These are phyloP conservation scores for Ganoderma lingzhi DNA, from an alignment of 1,284 basidiomycete genomes.

Conservation along the genomic window DNA sequence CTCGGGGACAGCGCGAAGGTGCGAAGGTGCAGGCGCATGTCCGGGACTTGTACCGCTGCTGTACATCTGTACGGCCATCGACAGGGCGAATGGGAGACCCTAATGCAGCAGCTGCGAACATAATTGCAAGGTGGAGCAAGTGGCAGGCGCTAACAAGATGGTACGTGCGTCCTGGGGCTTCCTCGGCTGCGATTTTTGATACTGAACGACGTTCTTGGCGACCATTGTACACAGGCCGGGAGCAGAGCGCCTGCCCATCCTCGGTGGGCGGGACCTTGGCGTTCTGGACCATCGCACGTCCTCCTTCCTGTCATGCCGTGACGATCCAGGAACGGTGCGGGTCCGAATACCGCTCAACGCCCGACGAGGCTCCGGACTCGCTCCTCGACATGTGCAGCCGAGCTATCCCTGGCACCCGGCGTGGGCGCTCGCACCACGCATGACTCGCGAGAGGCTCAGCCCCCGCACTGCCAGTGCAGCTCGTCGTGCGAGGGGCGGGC, in stretches of 20 bases:
- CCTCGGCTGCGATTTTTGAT: slow-evolving; percentile 17
- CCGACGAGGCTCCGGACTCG: slow-evolving; percentile 32
- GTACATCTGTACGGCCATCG: slow-evolving; percentile 16
- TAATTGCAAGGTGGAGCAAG: slow-evolving; percentile 13
- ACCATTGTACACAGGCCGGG: slow-evolving; percentile 17
- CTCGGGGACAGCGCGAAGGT: slow-evolving; percentile 26
- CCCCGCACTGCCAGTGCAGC: slow-evolving; percentile 20
- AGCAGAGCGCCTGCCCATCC: slow-evolving; percentile 11
- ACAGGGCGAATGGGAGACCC: slow-evolving; percentile 14
- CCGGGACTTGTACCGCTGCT: slow-evolving; percentile 23
- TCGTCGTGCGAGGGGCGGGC: slow-evolving; percentile 17
- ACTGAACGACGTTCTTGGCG: slow-evolving; percentile 13
- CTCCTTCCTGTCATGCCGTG: slow-evolving; percentile 7
- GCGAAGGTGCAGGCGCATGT: slow-evolving; percentile 25
- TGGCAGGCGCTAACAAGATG: slow-evolving; percentile 22
- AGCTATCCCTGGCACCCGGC: slow-evolving; percentile 17
- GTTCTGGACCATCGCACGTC: neutral
- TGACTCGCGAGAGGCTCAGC: slow-evolving; percentile 26
- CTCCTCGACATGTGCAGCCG: slow-evolving; percentile 20
- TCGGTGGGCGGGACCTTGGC: neutral
- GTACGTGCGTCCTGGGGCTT: slow-evolving; percentile 25
- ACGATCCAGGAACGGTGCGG: slow-evolving; percentile 21
- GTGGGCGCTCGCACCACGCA: slow-evolving; percentile 22
- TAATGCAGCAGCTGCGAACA: slow-evolving; percentile 17
- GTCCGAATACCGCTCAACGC: slow-evolving; percentile 30